phyloP scores from a whole-genome alignment of 2,329 filamentous ascomycete genomes.

The Alternaria sp. region DNA sequence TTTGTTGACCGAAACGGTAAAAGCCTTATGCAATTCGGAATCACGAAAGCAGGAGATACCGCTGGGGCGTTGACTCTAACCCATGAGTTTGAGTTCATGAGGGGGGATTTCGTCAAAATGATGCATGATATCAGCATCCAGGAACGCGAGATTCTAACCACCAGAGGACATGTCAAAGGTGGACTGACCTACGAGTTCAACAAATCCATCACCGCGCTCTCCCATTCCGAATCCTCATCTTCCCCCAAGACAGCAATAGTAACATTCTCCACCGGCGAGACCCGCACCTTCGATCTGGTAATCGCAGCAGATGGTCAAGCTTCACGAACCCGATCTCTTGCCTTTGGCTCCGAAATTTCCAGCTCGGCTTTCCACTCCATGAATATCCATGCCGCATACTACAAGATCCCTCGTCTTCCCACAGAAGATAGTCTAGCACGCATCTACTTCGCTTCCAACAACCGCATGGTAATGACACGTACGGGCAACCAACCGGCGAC shows the following conservation, averaged over 20 bases:
- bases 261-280: slow-evolving; percentile 27
- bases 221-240: slow-evolving; percentile 12
- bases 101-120: slow-evolving; percentile 46
- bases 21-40: slow-evolving; percentile 23
- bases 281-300: slow-evolving; percentile 33
- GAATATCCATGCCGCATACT: slow-evolving; percentile 36
- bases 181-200: slow-evolving; percentile 21
- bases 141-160: slow-evolving; percentile 22
- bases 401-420: slow-evolving; percentile 30
- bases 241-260: slow-evolving; percentile 21
- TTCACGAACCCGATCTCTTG: slow-evolving; percentile 32
- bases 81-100: slow-evolving; percentile 45
- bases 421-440: slow-evolving; percentile 26
- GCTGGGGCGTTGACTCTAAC: slow-evolving; percentile 31
- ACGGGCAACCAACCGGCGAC: slow-evolving; percentile 30
- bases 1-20: slow-evolving; percentile 43
- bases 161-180: slow-evolving; percentile 15
- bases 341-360: slow-evolving; percentile 27
- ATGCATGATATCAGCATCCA: slow-evolving; percentile 32
- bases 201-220: slow-evolving; percentile 27
- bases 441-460: slow-evolving; percentile 17
- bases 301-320: slow-evolving; percentile 39
- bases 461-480: slow-evolving; percentile 30
- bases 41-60: slow-evolving; percentile 52
- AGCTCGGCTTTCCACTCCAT: slow-evolving; percentile 25